phyloP scores from a whole-genome alignment of 257 asterid genomes.

The Perilla frutescens region DNA sequence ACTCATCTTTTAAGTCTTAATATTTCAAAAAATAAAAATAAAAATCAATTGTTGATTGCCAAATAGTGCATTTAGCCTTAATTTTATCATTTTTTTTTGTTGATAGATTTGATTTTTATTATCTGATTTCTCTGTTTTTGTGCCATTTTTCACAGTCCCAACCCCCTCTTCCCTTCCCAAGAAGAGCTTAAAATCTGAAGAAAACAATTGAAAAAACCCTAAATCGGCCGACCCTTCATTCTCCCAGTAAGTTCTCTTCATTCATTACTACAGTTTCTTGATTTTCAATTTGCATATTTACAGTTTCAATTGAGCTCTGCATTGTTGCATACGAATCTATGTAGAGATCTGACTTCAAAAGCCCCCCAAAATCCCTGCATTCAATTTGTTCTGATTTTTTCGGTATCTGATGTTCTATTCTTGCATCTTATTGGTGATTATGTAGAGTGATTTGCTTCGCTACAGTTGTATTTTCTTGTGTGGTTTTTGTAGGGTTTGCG shows the following conservation, averaged over 20 bases:
- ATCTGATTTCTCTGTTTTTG: constrained; percentile 39
- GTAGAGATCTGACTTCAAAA: constrained; percentile 41
- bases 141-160: constrained; percentile 28
- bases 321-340: not conserved
- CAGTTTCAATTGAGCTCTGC: constrained; percentile 6
- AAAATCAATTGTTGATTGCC: too few species aligned
- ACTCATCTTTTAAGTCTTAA: too few species aligned
- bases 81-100: not conserved
- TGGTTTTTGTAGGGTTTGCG: constrained; percentile 40
- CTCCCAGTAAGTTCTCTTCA: constrained; percentile 46
- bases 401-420: not conserved
- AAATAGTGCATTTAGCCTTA: not conserved
- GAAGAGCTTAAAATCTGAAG: constrained; percentile 37
- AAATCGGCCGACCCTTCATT: constrained; percentile 50
- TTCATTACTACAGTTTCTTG: constrained; percentile 3
- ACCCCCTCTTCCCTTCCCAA: constrained; percentile 33
- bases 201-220: constrained; percentile 42
- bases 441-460: constrained; percentile 26
- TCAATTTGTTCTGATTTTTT: constrained; percentile 5
- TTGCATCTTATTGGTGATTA: constrained; percentile 8
- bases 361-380: constrained; percentile 24
- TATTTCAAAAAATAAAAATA: too few species aligned
- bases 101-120: constrained; percentile 17
- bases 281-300: not conserved
- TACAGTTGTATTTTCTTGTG: constrained; percentile 30